Percentiles rank a stretch among this genome's conserved stretches.
Conservation (phyloP, 2,329 filamentous ascomycete species). For the Pestalotiopsis sp. region DNA sequence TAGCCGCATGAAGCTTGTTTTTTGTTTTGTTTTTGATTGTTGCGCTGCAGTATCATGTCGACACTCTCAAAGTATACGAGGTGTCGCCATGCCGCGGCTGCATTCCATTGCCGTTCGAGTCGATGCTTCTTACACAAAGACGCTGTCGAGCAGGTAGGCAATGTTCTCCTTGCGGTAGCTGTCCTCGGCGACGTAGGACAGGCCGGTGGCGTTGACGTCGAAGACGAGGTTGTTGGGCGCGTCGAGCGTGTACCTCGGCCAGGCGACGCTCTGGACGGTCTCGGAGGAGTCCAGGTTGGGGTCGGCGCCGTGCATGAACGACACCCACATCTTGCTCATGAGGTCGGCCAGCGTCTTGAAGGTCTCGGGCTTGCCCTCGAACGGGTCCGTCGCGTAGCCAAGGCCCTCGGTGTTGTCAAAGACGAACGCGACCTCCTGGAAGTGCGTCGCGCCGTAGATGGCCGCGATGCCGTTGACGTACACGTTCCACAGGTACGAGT, state of each 20-base stretch:
- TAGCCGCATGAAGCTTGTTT: background rate
- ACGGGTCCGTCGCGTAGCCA: slow-evolving; percentile 44
- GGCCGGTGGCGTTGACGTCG: slow-evolving; percentile 45
- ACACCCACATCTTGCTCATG: slow-evolving; percentile 55
- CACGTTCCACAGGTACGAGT: slow-evolving; percentile 55
- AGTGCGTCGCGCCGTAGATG: slow-evolving; percentile 36
- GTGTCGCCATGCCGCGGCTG: background rate
- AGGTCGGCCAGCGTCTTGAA: slow-evolving; percentile 44
- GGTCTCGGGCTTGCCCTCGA: slow-evolving; percentile 41
- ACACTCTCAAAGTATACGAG: background rate
- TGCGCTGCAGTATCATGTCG: background rate
- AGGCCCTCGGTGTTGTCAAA: slow-evolving; percentile 53
- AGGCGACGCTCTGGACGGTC: slow-evolving; percentile 24
- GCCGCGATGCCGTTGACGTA: slow-evolving; percentile 29
- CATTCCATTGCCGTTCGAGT: background rate
- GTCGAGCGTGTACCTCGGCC: slow-evolving; percentile 45
- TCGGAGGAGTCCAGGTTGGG: slow-evolving; percentile 35
- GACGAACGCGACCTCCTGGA: slow-evolving; percentile 55
- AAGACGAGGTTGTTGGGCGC: slow-evolving; percentile 51
- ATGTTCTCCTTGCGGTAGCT: slow-evolving; percentile 45
- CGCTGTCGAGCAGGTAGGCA: slow-evolving; percentile 33
- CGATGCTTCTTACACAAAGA: slow-evolving; percentile 7
- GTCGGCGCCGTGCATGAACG: slow-evolving; percentile 48
- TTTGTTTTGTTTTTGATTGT: background rate
- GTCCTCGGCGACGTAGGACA: slow-evolving; percentile 45